Evolutionary conservation across 345 rosid genomes (phyloP).

Genomic region (Euphorbia pulcherrima): DNA sequence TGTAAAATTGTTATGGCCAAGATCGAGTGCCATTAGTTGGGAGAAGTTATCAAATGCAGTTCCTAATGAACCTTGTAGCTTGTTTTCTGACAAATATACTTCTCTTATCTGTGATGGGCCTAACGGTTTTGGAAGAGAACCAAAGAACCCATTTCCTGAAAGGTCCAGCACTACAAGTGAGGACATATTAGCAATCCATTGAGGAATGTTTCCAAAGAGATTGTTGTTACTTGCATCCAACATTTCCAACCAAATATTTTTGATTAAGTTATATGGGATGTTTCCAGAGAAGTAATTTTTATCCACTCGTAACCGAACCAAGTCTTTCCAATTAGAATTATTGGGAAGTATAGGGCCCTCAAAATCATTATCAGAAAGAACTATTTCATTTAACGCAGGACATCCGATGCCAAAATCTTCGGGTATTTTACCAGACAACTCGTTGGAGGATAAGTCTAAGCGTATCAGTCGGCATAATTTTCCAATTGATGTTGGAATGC

Average conservation of each 20-base stretch:
- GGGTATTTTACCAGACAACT: neutral
- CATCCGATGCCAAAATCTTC: neutral
- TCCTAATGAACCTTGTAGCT: neutral
- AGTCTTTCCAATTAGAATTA: neutral
- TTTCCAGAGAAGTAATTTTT: neutral
- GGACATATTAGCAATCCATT: constrained; percentile 8
- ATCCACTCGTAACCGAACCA: neutral
- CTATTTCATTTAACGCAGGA: neutral
- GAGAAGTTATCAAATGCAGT: neutral
- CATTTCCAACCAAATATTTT: fast-evolving
- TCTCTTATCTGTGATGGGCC: neutral
- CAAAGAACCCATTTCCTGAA: constrained; percentile 2
- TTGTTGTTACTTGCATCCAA: constrained; percentile 2
- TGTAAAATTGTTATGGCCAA: constrained; percentile 11
- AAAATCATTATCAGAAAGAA: neutral
- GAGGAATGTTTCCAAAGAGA: neutral
- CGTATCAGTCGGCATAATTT: neutral
- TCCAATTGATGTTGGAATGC: neutral
- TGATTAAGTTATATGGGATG: neutral
- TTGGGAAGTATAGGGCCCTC: neutral
- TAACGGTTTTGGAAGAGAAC: neutral
- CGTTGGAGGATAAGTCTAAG: neutral
- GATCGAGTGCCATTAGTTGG: neutral
- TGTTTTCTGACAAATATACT: constrained; percentile 6
- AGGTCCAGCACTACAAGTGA: constrained; percentile 1